Base-by-base conservation (phyloP, 352 stramenopile species). In the Globisporangium megalacanthum region DNA sequence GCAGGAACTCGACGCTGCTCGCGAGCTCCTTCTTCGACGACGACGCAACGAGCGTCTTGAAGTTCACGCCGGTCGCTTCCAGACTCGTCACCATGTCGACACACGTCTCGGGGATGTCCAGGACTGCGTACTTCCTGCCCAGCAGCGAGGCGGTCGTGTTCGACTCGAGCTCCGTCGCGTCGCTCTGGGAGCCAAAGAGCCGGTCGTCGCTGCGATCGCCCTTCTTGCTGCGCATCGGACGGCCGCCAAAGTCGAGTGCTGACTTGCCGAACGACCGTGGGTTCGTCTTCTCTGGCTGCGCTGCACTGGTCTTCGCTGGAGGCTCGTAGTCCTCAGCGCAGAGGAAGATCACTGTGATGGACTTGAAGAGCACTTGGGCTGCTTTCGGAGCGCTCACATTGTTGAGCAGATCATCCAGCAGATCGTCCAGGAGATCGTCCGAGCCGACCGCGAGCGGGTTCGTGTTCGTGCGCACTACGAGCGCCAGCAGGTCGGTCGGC, bases 31-130 rank as follows among this genome's bases (percentile, higher is more conserved):
- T 90, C 66, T 78, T 86, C 0, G 80, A 90, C 20, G 75, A 88
- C 0, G 66, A 70, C 14, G 70, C 54, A 7, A 90, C 70, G 4
- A 94, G 69, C 7, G 76, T 72, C 62, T 86, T 88, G 11, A 72
- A 75, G 48, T 93, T 88, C 3, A 93, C 64, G 17, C 8, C 62
- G 3, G 60, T 67, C 4, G 70, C 69, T 25, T 74, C 59, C 15
- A 77, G 29, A 0, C 62, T 77, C 29, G 82, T 88, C 7, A 94
- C 61, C 29, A 80, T 74, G 19, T 90, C 79, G 19, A 94, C 63
- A 51, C 82, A 92, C 42, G 80, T 83, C 61, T 92, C 82, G n/a
- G 82, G 82, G 3, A 94, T 72, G 46, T 90, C 79, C 20, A 92
- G 39, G 11, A 94, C 75, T 1, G 76, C 77, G 49, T 89, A 92